Evolutionary conservation across 78 protist genomes (phyloP).

Genomic region (Fonticula alba): DNA sequence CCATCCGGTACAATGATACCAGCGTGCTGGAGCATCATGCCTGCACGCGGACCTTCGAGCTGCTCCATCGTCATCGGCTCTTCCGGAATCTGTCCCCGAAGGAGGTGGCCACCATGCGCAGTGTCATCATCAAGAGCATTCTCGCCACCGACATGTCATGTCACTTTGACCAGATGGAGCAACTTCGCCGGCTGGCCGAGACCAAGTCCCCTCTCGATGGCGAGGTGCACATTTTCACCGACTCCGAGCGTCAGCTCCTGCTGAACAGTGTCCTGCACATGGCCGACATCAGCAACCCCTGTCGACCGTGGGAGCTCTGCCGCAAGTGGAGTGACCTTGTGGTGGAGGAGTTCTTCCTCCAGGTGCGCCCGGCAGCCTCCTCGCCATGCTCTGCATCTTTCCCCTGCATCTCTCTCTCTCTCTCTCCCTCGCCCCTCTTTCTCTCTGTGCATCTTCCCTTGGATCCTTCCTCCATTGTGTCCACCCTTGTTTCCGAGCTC

Average conservation of each 20-base stretch:
- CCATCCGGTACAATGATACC: conserved; percentile 29
- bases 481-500: too few relatives aligned
- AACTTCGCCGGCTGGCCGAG: too few relatives aligned
- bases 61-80: background rate
- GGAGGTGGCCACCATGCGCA: background rate
- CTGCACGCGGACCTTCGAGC: conserved; percentile 9
- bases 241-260: conserved; percentile 10
- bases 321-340: conserved; percentile 17
- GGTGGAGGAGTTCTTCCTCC: conserved; percentile 22
- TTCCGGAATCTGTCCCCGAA: background rate
- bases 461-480: too few relatives aligned
- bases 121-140: background rate
- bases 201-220: background rate
- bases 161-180: conserved; percentile 25
- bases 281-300: conserved; percentile 31
- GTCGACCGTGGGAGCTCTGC: conserved; percentile 6
- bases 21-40: conserved; percentile 35
- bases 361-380: background rate
- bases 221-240: too few relatives aligned
- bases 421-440: too few relatives aligned
- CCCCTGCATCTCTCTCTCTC: too few relatives aligned
- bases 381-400: too few relatives aligned
- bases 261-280: conserved; percentile 23
- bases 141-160: conserved; percentile 35
- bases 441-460: too few relatives aligned